These are phyloP conservation scores for Coniochaeta sp. DNA, from an alignment of 2,329 filamentous ascomycete species.

Conservation along the genomic window DNA sequence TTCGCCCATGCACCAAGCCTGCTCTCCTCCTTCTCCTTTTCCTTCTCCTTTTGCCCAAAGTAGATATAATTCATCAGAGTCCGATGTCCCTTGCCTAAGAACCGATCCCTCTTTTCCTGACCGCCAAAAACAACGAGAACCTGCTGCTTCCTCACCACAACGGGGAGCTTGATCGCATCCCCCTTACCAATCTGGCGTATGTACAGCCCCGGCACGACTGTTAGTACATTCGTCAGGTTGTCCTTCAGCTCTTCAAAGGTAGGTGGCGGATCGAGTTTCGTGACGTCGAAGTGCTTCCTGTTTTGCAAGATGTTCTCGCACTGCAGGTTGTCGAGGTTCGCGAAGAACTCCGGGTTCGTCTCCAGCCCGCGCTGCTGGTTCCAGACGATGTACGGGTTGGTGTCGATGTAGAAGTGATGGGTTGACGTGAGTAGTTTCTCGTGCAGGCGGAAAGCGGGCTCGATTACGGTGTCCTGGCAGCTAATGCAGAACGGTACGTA, in stretches of 20 bases:
- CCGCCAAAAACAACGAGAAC: constrained; percentile 31
- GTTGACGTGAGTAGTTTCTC: constrained; percentile 31
- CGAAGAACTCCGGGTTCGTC: constrained; percentile 22
- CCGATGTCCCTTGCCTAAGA: constrained; percentile 18
- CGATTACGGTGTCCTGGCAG: constrained; percentile 21
- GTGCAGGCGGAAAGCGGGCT: constrained; percentile 27
- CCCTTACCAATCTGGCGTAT: constrained; percentile 27
- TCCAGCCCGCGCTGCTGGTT: constrained; percentile 15
- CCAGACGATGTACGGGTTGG: constrained; percentile 22
- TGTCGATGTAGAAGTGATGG: constrained; percentile 28
- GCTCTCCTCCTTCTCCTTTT: background rate
- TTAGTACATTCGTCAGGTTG: constrained; percentile 25
- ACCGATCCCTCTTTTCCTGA: constrained; percentile 22
- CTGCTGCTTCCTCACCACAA: constrained; percentile 28
- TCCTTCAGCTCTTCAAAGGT: constrained; percentile 22
- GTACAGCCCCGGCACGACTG: constrained; percentile 26
- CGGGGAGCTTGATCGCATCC: constrained; percentile 24
- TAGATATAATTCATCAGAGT: constrained; percentile 23
- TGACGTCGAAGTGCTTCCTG: constrained; percentile 25
- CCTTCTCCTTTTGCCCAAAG: constrained; percentile 7
- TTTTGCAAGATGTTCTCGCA: constrained; percentile 30
- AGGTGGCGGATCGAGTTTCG: constrained; percentile 23
- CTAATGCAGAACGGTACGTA: constrained; percentile 14
- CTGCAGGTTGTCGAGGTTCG: constrained; percentile 22
- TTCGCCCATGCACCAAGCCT: constrained; percentile 1